Base-by-base conservation (phyloP, 2,329 filamentous ascomycete species). In the Rhinocladiella mackenziei region DNA sequence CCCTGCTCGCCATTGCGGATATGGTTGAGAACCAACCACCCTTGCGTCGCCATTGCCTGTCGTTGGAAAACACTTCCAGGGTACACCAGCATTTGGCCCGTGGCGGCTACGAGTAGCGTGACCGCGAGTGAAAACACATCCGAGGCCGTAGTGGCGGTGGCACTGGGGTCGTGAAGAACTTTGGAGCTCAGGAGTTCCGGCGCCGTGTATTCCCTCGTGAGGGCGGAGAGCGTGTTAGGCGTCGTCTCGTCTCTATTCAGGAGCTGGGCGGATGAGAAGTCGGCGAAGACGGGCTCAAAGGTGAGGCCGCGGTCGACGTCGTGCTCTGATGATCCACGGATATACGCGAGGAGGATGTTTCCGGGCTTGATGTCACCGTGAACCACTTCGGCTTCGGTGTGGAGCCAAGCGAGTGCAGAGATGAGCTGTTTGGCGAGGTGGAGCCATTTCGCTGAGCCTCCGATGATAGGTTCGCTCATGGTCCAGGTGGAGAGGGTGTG, bases 341-440 rank as follows among this genome's bases (percentile, higher is more conserved):
- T 45, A 9, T 57, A 53, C 3, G 57, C 59, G 2, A 73, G 58
- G 1, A 72, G 59, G 19, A 72, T 58, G 29, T 72, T 73, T 33
- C 65, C 63, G 4, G 68, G 69, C 48, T 73, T 73, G 55, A 73
- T 66, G 56, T 73, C 70, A 1, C 68, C 70, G 50, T 74, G 71
- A 2, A 73, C 62, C 3, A 73, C 60, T 3, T 62, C 60, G 2
- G 63, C 59, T 2, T 53, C 49, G 23, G 56, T 52, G 38, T 74
- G 71, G 5, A 74, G 58, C 66, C 69, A 74, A 5, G 56, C 53
- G 2, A 74, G 59, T 1, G 68, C 64, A 5, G 53, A 42, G 37
- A 72, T 65, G 8, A 74, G 60, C 37, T 63, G 61, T 26, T 55
- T 52, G 10, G 69, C 65, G 4, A 74, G 57, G 8, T 58, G 54